Evolutionary conservation across 2,329 filamentous ascomycete genomes (phyloP).

Genomic region (Aureobasidium sp.): DNA sequence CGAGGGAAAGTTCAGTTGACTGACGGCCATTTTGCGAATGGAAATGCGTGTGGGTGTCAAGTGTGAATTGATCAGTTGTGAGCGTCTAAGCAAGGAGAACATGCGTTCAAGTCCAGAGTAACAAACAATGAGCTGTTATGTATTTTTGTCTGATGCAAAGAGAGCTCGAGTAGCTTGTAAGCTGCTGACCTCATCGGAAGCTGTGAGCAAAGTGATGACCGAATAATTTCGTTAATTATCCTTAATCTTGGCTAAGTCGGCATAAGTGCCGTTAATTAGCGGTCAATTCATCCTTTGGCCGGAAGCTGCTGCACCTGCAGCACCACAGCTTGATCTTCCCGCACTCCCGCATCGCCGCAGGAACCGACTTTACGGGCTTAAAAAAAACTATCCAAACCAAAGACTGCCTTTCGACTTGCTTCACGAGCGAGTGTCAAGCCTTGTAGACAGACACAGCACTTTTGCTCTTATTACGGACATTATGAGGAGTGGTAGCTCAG

Average conservation of each 20-base stretch:
- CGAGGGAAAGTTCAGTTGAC: not conserved
- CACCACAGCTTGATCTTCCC: slow-evolving; percentile 1
- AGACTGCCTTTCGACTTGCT: not conserved
- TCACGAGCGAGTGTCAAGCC: not conserved
- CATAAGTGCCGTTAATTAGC: not conserved
- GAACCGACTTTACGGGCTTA: not conserved
- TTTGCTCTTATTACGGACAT: not conserved
- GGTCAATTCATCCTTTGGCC: not conserved
- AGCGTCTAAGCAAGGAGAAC: slow-evolving; percentile 9
- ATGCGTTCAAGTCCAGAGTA: not conserved
- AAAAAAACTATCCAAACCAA: not conserved
- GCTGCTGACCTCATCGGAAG: slow-evolving; percentile 9
- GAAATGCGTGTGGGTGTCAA: not conserved
- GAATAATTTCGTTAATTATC: not conserved
- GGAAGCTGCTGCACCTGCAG: not conserved
- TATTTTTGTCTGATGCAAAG: not conserved
- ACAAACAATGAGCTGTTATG: not conserved
- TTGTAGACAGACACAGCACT: not conserved
- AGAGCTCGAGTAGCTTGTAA: slow-evolving; percentile 1
- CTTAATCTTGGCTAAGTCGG: not conserved
- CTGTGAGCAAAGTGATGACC: not conserved
- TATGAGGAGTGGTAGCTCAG: not conserved
- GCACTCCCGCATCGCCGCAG: slow-evolving; percentile 7
- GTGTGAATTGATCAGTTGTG: slow-evolving; percentile 1
- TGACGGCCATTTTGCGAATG: slow-evolving; percentile 13